A percentile compares a stretch with the other conserved stretches of the same genome.
Evolutionary conservation across 345 rosid species (phyloP).

Genomic region (Eutrema yunnanense): DNA sequence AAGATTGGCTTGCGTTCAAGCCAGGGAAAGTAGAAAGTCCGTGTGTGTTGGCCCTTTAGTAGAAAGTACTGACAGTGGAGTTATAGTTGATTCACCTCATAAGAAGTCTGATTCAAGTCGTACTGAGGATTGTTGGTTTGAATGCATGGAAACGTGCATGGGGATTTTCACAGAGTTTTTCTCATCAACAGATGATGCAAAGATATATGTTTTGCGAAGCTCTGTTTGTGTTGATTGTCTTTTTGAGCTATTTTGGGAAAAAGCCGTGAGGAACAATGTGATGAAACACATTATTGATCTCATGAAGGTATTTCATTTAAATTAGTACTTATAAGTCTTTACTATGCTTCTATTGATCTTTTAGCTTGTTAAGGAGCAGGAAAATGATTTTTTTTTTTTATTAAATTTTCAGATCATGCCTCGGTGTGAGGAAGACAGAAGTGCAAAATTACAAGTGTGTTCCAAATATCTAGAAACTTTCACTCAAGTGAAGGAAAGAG

Average conservation of each 20-base stretch:
- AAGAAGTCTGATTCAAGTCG: slow-evolving; percentile 32
- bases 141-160: slow-evolving; percentile 60
- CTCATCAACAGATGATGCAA: slow-evolving; percentile 53
- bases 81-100: slow-evolving; percentile 24
- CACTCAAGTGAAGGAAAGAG: slow-evolving; percentile 81
- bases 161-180: slow-evolving; percentile 56
- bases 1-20: slow-evolving; percentile 67
- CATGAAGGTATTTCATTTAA: slow-evolving; percentile 59
- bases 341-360: background rate
- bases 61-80: slow-evolving; percentile 25
- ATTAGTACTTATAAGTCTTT: background rate
- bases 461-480: slow-evolving; percentile 87
- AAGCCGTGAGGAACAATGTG: slow-evolving; percentile 52
- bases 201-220: slow-evolving; percentile 51
- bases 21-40: slow-evolving; percentile 53
- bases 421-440: slow-evolving; percentile 52
- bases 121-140: slow-evolving; percentile 42
- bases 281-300: slow-evolving; percentile 63
- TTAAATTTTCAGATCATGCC: slow-evolving; percentile 47
- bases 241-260: slow-evolving; percentile 93
- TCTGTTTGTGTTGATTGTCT: slow-evolving; percentile 62
- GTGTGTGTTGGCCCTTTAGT: slow-evolving; percentile 19
- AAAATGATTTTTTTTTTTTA: background rate
- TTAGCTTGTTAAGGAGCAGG: slow-evolving; percentile 2
- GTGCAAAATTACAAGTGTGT: slow-evolving; percentile 64